phyloP scores from a whole-genome alignment of 2,329 filamentous ascomycete genomes.

The Orbilia oligospora region DNA sequence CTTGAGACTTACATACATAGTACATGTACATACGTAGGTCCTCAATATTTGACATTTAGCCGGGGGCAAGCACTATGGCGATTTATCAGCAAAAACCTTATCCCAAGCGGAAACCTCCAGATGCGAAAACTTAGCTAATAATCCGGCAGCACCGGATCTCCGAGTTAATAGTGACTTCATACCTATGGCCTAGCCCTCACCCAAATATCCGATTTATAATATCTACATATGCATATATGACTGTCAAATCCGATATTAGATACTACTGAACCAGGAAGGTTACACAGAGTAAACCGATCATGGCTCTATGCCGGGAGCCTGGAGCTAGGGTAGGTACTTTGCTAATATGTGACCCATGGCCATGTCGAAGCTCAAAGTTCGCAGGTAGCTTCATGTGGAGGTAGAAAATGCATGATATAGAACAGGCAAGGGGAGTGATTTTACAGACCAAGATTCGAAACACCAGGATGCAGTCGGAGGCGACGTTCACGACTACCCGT shows the following conservation, averaged over 20 bases:
- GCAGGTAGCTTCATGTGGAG: too few species aligned
- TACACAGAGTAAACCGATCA: slow-evolving; percentile 12
- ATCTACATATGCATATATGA: too few species aligned
- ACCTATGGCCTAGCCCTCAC: too few species aligned
- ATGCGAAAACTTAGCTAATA: background rate
- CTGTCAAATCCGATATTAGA: background rate
- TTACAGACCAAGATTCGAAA: too few species aligned
- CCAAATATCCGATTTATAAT: background rate
- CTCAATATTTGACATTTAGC: too few species aligned
- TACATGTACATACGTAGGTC: too few species aligned
- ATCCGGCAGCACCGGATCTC: background rate
- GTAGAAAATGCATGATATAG: too few species aligned
- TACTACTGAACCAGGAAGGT: slow-evolving; percentile 31
- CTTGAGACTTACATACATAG: too few species aligned
- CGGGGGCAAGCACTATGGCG: background rate
- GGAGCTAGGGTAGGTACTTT: background rate
- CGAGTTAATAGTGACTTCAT: background rate
- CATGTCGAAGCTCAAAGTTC: background rate
- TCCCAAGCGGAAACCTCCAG: slow-evolving; percentile 4
- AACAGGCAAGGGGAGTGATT: too few species aligned
- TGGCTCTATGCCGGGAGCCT: background rate
- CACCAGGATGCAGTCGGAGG: background rate
- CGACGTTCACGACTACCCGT: background rate
- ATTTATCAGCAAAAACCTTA: background rate
- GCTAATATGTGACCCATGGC: background rate